phyloP scores from a whole-genome alignment of 2,329 filamentous ascomycete species.

The Pseudopithomyces chartarum region DNA sequence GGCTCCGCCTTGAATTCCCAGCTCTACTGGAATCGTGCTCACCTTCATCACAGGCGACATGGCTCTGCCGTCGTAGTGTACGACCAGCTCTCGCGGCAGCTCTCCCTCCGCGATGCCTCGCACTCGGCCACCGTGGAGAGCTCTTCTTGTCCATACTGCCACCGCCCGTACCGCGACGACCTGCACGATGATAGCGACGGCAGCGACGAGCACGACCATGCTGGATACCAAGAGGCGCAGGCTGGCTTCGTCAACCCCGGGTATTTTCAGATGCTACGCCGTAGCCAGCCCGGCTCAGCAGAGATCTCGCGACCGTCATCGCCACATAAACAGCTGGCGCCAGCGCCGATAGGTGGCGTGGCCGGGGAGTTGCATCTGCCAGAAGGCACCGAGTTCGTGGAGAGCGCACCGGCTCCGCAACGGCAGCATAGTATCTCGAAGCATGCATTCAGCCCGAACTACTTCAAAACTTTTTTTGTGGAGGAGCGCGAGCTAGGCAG shows the following conservation, averaged over 20 bases:
- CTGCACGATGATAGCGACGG: conserved; percentile 37
- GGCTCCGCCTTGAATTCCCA: not conserved
- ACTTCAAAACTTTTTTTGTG: conserved; percentile 91
- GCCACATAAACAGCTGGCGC: conserved; percentile 52
- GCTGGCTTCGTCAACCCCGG: conserved; percentile 84
- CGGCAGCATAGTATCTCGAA: conserved; percentile 73
- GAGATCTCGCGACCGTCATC: conserved; percentile 54
- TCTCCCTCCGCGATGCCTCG: conserved; percentile 75
- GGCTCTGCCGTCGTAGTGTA: conserved; percentile 91
- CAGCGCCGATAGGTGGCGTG: conserved; percentile 31
- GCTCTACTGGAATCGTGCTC: conserved; percentile 10
- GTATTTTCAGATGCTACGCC: conserved; percentile 92
- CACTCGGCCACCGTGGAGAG: conserved; percentile 59
- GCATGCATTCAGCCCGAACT: conserved; percentile 87
- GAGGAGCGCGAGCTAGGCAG: conserved; percentile 85
- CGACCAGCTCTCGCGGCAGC: conserved; percentile 80
- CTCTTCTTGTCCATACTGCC: conserved; percentile 87
- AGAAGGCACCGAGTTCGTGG: conserved; percentile 56
- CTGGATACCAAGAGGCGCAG: conserved; percentile 41
- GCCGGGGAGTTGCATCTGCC: conserved; percentile 46
- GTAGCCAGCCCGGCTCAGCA: conserved; percentile 59
- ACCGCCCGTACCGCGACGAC: conserved; percentile 67
- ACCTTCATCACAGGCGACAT: conserved; percentile 69
- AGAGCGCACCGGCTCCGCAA: conserved; percentile 49
- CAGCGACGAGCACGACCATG: conserved; percentile 38